phyloP scores from a whole-genome alignment of 306 rosid genomes.

The Ceratonia siliqua region DNA sequence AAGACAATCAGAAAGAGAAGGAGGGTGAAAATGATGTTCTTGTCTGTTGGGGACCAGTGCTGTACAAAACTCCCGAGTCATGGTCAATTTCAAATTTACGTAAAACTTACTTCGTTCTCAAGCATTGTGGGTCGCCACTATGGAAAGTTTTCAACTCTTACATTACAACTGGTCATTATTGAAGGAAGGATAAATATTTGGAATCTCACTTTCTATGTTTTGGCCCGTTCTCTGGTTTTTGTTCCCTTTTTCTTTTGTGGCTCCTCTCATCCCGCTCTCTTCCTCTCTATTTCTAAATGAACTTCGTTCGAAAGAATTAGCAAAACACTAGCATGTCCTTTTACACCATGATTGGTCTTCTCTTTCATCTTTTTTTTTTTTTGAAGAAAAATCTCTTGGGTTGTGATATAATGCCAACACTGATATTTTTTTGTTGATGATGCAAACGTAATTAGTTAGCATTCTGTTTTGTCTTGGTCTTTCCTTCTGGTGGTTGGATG shows the following conservation, averaged over 20 bases:
- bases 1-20: not conserved
- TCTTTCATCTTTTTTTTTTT: slow-evolving; percentile 25
- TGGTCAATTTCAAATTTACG: slow-evolving; percentile 38
- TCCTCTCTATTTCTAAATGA: slow-evolving; percentile 25
- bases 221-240: slow-evolving; percentile 11
- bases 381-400: slow-evolving; percentile 19
- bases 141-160: slow-evolving; percentile 44
- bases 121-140: too few species aligned
- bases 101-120: too few species aligned
- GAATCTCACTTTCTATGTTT: not conserved
- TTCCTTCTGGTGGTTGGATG: slow-evolving; percentile 41
- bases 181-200: slow-evolving; percentile 22
- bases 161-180: slow-evolving; percentile 38
- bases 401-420: not conserved
- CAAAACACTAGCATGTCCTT: slow-evolving; percentile 30
- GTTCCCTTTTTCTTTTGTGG: not conserved
- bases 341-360: slow-evolving; percentile 29
- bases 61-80: slow-evolving; percentile 34
- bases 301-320: slow-evolving; percentile 51
- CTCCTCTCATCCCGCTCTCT: slow-evolving; percentile 7
- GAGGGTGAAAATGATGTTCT: slow-evolving; percentile 38
- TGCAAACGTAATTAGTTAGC: slow-evolving; percentile 34
- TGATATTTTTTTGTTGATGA: not conserved
- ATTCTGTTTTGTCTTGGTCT: slow-evolving; percentile 36
- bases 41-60: slow-evolving; percentile 42